Percentiles rank a stretch among this genome's conserved stretches.
These are phyloP conservation scores for Chlorella sp. DNA, from an alignment of 139 green algal species.

Conservation along the genomic window DNA sequence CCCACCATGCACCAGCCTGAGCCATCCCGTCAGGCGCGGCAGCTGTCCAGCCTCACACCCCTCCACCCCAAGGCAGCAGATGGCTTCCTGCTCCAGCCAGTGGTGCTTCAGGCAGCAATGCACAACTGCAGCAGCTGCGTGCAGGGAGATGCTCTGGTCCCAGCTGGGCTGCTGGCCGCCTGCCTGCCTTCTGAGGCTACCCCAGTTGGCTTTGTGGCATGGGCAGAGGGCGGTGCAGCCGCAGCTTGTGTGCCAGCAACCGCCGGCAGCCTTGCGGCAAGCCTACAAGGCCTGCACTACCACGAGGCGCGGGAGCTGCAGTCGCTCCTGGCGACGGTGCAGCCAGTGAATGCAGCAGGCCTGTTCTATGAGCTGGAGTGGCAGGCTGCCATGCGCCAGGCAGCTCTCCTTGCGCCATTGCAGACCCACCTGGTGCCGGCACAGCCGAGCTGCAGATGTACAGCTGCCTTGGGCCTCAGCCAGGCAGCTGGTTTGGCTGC, in stretches of 20 bases:
- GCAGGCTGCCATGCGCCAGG: background rate
- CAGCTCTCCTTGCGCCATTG: background rate
- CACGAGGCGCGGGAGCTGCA: too few species aligned
- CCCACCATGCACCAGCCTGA: background rate
- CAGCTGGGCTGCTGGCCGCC: background rate
- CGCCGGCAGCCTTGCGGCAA: background rate
- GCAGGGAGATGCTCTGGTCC: too few species aligned
- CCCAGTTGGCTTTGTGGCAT: too few species aligned
- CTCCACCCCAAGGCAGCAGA: background rate
- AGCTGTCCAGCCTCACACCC: background rate
- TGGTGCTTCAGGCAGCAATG: background rate
- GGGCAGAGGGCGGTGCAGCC: too few species aligned
- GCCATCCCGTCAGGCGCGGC: background rate
- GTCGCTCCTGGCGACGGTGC: too few species aligned
- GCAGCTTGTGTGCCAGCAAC: too few species aligned
- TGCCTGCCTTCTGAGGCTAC: too few species aligned
- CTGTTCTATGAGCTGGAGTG: conserved; percentile 2
- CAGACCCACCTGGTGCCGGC: too few species aligned
- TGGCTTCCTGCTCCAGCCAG: conserved; percentile 16
- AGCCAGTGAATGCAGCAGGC: background rate
- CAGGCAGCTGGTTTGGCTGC: background rate
- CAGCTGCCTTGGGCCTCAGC: background rate
- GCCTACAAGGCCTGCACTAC: background rate
- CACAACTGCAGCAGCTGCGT: background rate
- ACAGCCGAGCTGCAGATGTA: too few species aligned